These are phyloP conservation scores for Nemania sp. DNA, from an alignment of 2,329 filamentous ascomycete species.

Conservation along the genomic window DNA sequence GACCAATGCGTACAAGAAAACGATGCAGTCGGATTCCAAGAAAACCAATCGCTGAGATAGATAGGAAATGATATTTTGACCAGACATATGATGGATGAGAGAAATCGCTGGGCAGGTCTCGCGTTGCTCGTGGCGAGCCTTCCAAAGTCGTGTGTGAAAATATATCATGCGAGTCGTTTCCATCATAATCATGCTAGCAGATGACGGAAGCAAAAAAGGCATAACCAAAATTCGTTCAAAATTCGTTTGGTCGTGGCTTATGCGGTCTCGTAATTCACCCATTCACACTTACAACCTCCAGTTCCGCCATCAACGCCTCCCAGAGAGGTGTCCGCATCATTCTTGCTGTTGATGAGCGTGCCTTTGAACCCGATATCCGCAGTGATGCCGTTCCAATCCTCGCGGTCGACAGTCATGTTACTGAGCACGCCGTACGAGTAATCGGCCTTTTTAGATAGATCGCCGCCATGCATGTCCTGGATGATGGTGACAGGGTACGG, in stretches of 20 bases:
- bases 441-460: conserved; percentile 54
- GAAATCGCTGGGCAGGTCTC: background rate
- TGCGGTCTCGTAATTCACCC: conserved; percentile 54
- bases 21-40: too few species aligned
- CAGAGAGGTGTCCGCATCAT: conserved; percentile 46
- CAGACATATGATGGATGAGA: background rate
- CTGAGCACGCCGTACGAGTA: conserved; percentile 57
- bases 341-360: conserved; percentile 55
- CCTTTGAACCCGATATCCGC: conserved; percentile 57
- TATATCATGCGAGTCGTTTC: background rate
- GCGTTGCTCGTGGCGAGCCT: background rate
- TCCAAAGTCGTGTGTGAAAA: background rate
- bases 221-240: background rate
- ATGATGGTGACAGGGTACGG: conserved; percentile 66
- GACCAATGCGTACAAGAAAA: background rate
- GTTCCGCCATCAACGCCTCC: conserved; percentile 67
- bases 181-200: background rate
- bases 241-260: background rate
- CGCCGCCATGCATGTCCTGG: conserved; percentile 65
- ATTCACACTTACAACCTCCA: conserved; percentile 65
- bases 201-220: background rate
- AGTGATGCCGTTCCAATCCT: conserved; percentile 49
- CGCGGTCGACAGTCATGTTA: conserved; percentile 48
- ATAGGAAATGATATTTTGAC: background rate
- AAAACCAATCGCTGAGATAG: background rate